phyloP scores from a whole-genome alignment of 2,329 filamentous ascomycete genomes.

The Penicillium sp. region DNA sequence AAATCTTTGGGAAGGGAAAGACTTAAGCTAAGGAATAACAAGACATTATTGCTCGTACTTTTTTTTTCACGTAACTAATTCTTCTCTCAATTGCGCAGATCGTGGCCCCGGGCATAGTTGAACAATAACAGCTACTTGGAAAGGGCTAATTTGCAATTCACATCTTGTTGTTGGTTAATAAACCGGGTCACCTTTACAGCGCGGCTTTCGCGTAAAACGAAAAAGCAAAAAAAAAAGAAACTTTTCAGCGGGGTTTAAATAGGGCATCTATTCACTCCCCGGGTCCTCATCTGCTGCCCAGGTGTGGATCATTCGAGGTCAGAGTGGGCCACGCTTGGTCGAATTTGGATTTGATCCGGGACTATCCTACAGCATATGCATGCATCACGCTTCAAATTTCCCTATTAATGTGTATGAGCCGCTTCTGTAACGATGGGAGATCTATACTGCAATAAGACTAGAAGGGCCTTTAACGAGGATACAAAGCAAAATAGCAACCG shows the following conservation, averaged over 20 bases:
- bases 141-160: slow-evolving; percentile 1
- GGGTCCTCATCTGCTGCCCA: slow-evolving; percentile 1
- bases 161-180: neutral
- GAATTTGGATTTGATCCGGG: neutral
- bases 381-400: neutral
- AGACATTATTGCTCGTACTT: neutral
- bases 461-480: neutral
- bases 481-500: neutral
- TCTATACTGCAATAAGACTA: neutral
- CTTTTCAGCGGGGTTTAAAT: neutral
- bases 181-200: neutral
- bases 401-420: neutral
- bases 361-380: neutral
- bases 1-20: neutral
- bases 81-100: neutral
- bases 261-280: neutral
- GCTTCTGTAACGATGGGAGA: too few relatives aligned
- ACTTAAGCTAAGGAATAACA: neutral
- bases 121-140: neutral
- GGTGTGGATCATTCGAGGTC: neutral
- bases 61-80: neutral
- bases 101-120: neutral
- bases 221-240: neutral
- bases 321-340: neutral
- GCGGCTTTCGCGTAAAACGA: neutral